phyloP scores from a whole-genome alignment of 345 rosid genomes.

The Syzygium jambos region DNA sequence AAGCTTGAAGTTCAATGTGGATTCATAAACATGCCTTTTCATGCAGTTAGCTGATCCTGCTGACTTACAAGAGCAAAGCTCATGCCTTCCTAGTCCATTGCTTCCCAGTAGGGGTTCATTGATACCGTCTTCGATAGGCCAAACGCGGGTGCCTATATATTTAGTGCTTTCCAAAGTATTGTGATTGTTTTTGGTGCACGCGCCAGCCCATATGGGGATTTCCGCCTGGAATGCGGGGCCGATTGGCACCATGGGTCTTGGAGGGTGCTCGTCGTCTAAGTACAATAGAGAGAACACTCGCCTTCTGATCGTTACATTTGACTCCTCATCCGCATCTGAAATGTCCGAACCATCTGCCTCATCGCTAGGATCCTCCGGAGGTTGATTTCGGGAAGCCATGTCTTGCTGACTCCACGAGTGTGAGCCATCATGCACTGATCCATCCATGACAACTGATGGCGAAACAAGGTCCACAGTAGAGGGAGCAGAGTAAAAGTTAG shows the following conservation, averaged over 20 bases:
- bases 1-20: conserved; percentile 9
- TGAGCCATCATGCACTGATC: background rate
- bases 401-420: background rate
- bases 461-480: background rate
- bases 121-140: conserved; percentile 26
- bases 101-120: conserved; percentile 2
- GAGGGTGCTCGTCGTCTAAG: background rate
- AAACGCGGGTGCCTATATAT: conserved; percentile 33
- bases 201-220: conserved; percentile 27
- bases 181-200: conserved; percentile 9
- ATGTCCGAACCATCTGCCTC: background rate
- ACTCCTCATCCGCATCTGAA: background rate
- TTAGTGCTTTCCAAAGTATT: conserved; percentile 23
- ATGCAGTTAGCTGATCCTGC: conserved; percentile 21
- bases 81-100: conserved; percentile 25
- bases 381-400: background rate
- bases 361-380: conserved; percentile 3
- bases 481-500: background rate
- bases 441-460: background rate
- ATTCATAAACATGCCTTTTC: conserved; percentile 8
- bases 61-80: conserved; percentile 23
- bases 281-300: background rate
- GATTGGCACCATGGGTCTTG: conserved; percentile 23
- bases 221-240: conserved; percentile 42
- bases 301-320: background rate